Base-by-base conservation (phyloP, 345 rosid species). In the Trapa incisa region DNA sequence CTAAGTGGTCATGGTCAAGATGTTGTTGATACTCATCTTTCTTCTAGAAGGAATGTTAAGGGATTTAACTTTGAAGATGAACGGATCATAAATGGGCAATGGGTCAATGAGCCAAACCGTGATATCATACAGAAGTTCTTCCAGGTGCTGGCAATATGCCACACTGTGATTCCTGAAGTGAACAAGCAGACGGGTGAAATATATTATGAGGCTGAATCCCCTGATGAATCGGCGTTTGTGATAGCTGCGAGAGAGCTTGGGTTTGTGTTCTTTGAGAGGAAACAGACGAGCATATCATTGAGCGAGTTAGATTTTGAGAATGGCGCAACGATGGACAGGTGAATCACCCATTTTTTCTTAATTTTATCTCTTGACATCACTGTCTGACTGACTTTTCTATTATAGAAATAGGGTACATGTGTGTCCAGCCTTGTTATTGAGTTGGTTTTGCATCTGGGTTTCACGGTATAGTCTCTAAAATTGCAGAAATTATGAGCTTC, bases 31-130 rank as follows among this genome's bases (percentile, higher is more conserved):
- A 33, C 38, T 11, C 33, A 17, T 58, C 29, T 22, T 22, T 61
- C 50, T 2, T 72, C 78, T 13, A 69, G 37, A 71, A 83, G 75
- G 67, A 67, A 72, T 0, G 77, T 89, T 61, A 88, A 83, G 74
- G 98, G 98, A 9, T 93, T 88, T 74, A 90, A 90, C 82, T 88
- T 93, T 65, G 74, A 78, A 71, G 98, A 93, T 75, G 86, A 88
- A 64, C 86, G 94, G 35, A 78, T 90, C 70, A 78, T 88, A 77
- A 68, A 88, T 37, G 89, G 97, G 22, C 68, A 61, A 38, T 93
- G 98, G 98, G 72, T 84, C 32, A 36, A 79, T 41, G 84, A 88
- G 72, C 85, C 81, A 10, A 47, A 72, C 63, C 72, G 81, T 22
- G 74, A 85, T 65, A 0, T 74, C 47, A 80, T 90, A 15, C 65